Percentiles rank a stretch among this genome's conserved stretches.
Evolutionary conservation across 768 basidiomycete species (phyloP).

Genomic region (Suillus variegatus): DNA sequence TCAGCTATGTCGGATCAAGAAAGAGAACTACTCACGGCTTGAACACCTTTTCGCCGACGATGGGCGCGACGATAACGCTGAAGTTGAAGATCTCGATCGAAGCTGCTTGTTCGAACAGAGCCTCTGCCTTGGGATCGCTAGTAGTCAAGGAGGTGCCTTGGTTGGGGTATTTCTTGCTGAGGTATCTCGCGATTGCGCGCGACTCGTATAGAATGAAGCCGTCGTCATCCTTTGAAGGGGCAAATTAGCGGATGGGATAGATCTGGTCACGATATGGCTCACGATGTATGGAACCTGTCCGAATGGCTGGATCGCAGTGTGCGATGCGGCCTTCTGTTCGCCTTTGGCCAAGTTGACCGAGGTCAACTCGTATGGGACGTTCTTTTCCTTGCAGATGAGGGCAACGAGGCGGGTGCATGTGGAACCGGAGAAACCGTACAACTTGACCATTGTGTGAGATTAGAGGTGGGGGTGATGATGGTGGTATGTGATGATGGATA

Average conservation of each 20-base stretch:
- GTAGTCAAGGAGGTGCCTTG: conserved; percentile 57
- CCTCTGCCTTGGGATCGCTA: conserved; percentile 33
- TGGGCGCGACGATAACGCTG: conserved; percentile 37
- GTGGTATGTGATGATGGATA: background rate
- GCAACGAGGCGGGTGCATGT: conserved; percentile 56
- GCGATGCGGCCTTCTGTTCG: conserved; percentile 49
- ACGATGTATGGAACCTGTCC: conserved; percentile 52
- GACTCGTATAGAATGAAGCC: conserved; percentile 65
- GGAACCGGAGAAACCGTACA: conserved; percentile 38
- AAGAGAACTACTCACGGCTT: conserved; percentile 40
- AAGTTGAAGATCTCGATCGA: conserved; percentile 58
- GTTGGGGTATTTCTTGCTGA: conserved; percentile 52
- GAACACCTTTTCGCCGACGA: conserved; percentile 52
- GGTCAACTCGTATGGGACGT: conserved; percentile 55
- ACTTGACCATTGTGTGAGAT: conserved; percentile 31
- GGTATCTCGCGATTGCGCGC: conserved; percentile 61
- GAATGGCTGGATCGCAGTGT: conserved; percentile 56
- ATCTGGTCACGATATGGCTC: background rate
- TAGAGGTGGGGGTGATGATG: background rate
- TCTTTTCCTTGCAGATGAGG: conserved; percentile 52
- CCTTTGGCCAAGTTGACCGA: conserved; percentile 41
- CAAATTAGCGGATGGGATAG: background rate
- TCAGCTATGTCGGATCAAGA: background rate
- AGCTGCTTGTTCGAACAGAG: conserved; percentile 32
- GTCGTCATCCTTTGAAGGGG: conserved; percentile 48